Evolutionary conservation across 2,329 filamentous ascomycete species (phyloP), one percentile per base, ranked within the genome.

Genomic region (Fusarium fracticaudum): DNA sequence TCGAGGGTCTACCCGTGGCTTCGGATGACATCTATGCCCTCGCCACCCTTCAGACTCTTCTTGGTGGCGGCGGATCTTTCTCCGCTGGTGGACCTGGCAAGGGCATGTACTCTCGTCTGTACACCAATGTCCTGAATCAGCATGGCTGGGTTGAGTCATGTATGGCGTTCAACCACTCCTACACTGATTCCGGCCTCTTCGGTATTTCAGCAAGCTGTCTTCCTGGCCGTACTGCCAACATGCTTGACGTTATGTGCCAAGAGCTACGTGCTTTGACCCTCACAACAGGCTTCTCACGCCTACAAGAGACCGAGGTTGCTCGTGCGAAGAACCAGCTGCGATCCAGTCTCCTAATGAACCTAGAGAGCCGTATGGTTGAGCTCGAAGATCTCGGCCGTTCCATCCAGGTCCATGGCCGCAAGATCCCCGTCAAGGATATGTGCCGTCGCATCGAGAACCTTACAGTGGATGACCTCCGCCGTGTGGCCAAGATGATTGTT

Each of bases 91-190:
- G 96, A 0, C 96, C 96, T 9, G 96, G 96, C 60, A 99, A 99
- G 86, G 96, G 96, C 82, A 99, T 99, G 96, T 98, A 98, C 87
- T 97, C 94, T 43, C 93, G 96, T 18, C 90, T 99, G 14, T 99
- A 98, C 87, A 98, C 95, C 73, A 98, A 98, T 81, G 96, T 98
- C 1, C 90, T 99, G 59, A 99, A 99, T 86, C 95, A 98, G 84
- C 92, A 98, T 85, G 94, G 93, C 77, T 99, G 96, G 96, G 94
- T 99, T 33, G 96, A 99, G 85, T 95, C 91, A 69, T 98, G 96
- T 85, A 89, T 97, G 59, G 93, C 96, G 37, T 98, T 98, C 87
- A 98, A 98, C 87, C 95, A 98, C 87, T 94, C 93, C 53, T 99
- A 99, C 88, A 96, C 94, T 0, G 96, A 99, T 83, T 95, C 93